Evolutionary conservation across 163 green algal genomes (phyloP), one percentile per base, ranked within the genome.

Genomic region (Scenedesmus sp.): DNA sequence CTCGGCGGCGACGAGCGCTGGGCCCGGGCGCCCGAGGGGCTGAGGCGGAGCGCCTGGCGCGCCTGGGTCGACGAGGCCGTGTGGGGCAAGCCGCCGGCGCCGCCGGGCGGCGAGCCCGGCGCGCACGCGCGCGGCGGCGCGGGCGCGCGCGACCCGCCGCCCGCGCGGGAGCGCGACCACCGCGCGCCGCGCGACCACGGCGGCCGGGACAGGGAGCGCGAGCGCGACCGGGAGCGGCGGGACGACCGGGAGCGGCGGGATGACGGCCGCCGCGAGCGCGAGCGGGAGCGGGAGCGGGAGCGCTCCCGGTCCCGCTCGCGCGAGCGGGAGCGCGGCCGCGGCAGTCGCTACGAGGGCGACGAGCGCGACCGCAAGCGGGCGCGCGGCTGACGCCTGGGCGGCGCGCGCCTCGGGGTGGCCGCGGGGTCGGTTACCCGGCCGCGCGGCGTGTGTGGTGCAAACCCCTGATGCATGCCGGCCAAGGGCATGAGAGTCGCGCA

Each of bases 1-100:
- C 17, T 24, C 5, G 1, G 3, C 13, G 57, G 39, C 14, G 70
- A 69, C 22, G 70, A 70, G 42, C 56, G 56, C 6, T 78, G 70
- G 56, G 18, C 10, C 3, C 51, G 42, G 42, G 33, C 51, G 33
- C 29, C 50, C 10, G 67, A 76, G 14, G 51, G 53, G n/a, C 17
- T 76, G 1, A 78, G 47, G 70, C 17, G 62, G 34, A 17, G 39
- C 31, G 56, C 39, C 1, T 78, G 70, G 70, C 13, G 56, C 1
- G 22, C 10, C 3, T 78, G 70, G 70, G 70, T 78, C 28, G 70
- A 78, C 45, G 70, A 78, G 2, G 20, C 48, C 1, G 44, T 78
- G 14, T 78, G 70, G 58, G 57, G 70, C 1, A 60, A 60, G 53
- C 53, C 53, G 53, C 53, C n/a, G n/a, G n/a, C n/a, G n/a, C n/a